Conservation (phyloP, 805 yeast genomes). For the Scheffersomyces coipomensis region DNA sequence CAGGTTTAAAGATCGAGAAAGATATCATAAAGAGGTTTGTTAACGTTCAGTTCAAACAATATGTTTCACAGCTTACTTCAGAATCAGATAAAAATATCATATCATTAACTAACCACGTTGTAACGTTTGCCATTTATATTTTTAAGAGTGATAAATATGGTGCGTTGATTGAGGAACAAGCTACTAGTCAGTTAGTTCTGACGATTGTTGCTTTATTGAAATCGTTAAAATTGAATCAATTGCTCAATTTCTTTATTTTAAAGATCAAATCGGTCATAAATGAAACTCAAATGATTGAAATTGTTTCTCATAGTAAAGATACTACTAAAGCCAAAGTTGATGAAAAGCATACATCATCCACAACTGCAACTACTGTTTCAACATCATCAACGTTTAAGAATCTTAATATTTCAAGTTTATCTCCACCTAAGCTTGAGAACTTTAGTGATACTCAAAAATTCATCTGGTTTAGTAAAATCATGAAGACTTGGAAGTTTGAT, state of each 20-base stretch:
- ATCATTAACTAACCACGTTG: neutral
- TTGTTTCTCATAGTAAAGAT: neutral
- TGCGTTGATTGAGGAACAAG: neutral
- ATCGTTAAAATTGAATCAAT: neutral
- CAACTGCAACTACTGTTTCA: neutral
- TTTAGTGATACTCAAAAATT: constrained; percentile 17
- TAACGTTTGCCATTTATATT: neutral
- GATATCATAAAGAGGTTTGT: constrained; percentile 10
- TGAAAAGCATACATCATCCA: neutral
- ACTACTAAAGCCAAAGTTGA: neutral
- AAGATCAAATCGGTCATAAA: neutral
- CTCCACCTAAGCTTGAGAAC: constrained; percentile 2
- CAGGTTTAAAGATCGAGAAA: constrained; percentile 1
- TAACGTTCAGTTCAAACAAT: constrained; percentile 10
- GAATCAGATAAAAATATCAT: neutral
- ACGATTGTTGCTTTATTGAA: neutral
- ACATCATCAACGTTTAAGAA: neutral
- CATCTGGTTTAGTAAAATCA: constrained; percentile 25
- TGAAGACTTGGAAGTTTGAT: constrained; percentile 21
- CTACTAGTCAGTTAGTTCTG: neutral
- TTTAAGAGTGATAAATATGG: neutral
- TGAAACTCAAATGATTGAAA: constrained; percentile 1
- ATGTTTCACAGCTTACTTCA: constrained; percentile 1
- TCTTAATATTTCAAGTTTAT: constrained; percentile 1
- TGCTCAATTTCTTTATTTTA: neutral